A percentile compares a stretch with the other conserved stretches of the same genome.
These are phyloP conservation scores for Gracilaria gracilis DNA, from an alignment of 23 red algal genomes.

Conservation along the genomic window DNA sequence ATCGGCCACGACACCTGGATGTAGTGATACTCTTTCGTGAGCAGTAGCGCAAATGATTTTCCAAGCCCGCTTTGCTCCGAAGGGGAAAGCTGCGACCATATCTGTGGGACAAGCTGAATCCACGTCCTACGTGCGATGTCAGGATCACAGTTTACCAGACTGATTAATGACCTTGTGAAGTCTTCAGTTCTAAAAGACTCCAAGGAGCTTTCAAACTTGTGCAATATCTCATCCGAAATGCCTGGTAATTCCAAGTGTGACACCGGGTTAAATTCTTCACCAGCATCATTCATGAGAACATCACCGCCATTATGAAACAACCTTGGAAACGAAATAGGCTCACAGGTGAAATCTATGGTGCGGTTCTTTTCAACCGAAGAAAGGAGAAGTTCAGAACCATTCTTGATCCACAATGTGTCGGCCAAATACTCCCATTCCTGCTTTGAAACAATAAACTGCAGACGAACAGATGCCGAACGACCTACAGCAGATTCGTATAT, in stretches of 20 bases:
- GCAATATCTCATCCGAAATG: neutral
- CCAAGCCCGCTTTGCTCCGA: constrained; percentile 52
- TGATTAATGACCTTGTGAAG: constrained; percentile 60
- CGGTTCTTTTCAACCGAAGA: constrained; percentile 42
- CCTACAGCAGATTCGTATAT: constrained; percentile 65
- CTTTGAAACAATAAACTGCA: constrained; percentile 80
- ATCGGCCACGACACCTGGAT: constrained; percentile 70
- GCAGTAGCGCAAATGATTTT: constrained; percentile 56
- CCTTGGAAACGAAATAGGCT: constrained; percentile 16
- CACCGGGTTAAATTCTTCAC: neutral
- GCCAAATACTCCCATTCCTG: constrained; percentile 93
- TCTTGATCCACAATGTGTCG: constrained; percentile 94
- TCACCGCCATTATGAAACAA: neutral
- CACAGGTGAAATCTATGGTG: neutral
- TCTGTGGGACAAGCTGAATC: constrained; percentile 65
- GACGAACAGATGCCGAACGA: constrained; percentile 39
- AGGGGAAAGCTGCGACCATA: constrained; percentile 55
- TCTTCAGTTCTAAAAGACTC: constrained; percentile 3
- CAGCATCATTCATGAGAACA: neutral
- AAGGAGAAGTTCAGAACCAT: constrained; percentile 83
- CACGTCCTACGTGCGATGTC: constrained; percentile 58
- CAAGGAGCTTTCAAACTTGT: neutral
- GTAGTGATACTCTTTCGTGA: constrained; percentile 84
- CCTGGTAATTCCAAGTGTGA: neutral
- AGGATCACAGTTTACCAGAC: constrained; percentile 70